phyloP scores from a whole-genome alignment of 352 stramenopile genomes.

The Phytophthora meadii region DNA sequence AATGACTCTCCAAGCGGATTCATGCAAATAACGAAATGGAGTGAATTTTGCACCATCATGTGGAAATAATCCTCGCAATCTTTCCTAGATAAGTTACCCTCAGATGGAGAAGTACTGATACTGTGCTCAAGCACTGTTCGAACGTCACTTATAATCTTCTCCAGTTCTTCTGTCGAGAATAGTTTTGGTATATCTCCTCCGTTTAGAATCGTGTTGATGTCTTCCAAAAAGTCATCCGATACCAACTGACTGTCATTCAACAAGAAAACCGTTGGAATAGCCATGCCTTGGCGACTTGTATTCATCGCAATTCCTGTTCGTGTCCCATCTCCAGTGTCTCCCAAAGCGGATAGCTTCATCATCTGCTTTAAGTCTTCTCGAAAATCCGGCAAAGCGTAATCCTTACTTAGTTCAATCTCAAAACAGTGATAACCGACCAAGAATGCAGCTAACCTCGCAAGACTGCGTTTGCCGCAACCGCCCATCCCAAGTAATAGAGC shows the following conservation, averaged over 20 bases:
- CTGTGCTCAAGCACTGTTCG: conserved; percentile 38
- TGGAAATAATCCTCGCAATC: conserved; percentile 88
- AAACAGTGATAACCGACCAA: conserved; percentile 77
- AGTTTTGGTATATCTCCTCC: conserved; percentile 88
- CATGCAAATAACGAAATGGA: conserved; percentile 94
- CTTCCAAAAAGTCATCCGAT: conserved; percentile 86
- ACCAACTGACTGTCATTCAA: conserved; percentile 87
- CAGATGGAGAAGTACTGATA: background rate
- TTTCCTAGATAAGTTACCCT: conserved; percentile 50
- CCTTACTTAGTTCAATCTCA: conserved; percentile 88
- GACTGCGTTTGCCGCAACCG: conserved; percentile 83
- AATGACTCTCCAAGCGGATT: conserved; percentile 86
- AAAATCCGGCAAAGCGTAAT: conserved; percentile 87
- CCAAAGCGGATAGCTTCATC: conserved; percentile 58
- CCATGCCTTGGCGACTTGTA: background rate
- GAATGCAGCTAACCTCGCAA: conserved; percentile 81
- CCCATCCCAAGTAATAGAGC: conserved; percentile 89
- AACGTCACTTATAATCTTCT: conserved; percentile 79
- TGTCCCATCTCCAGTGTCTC: conserved; percentile 16
- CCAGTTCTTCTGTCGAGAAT: conserved; percentile 85
- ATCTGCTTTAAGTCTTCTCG: conserved; percentile 85
- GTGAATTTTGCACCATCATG: conserved; percentile 72
- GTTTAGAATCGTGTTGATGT: conserved; percentile 91
- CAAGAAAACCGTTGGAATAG: conserved; percentile 70
- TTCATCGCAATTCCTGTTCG: conserved; percentile 2